Base-by-base conservation (phyloP, 352 stramenopile genomes). In the Peronospora destructor region DNA sequence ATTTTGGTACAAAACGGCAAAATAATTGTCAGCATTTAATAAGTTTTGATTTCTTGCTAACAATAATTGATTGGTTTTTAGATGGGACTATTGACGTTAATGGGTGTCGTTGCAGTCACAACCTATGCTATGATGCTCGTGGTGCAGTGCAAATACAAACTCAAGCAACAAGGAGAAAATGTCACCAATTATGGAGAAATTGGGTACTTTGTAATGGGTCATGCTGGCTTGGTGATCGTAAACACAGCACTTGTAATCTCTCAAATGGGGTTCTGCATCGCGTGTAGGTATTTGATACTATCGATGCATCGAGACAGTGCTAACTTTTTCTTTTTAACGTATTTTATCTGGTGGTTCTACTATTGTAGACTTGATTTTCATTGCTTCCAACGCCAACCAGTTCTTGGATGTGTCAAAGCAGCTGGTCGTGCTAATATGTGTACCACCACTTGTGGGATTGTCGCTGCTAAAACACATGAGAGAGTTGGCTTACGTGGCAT, bases 391-490 rank as follows among this genome's bases (percentile, higher is more conserved):
- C 56, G 64, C 87, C 1, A 65, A 91, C 35, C 84, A 74, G 23
- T 87, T 95, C 51, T 59, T 81, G 36, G 56, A 69, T 2, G 50
- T 87, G 16, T 71, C 69, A 3, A 83, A 83, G 14, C 56, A 65
- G 12, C 39, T 84, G 23, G 64, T 86, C 14, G 68, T 90, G 2
- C 63, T 62, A 0, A 59, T 84, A 23, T 87, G 75, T 17, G 59
- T 90, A 4, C 69, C 77, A 1, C 76, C 73, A 10, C 64, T 97
- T 2, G 57, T 85, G 26, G 54, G 69, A 2, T 80, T 97, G 36
- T 90, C 91, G 9, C 69, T 96, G 56, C 71, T 93, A 42, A 76
- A 70, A 43, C 78, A 95, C 62, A 91, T 97, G 76, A 87, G 78
- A 59, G 75, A 85, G 39, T 66, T 97, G 21, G 80, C 83, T 33